phyloP scores from a whole-genome alignment of 129 eudicot genomes.

The Daucus carota region DH1_v3.0 NC_030381.2:50586501-50587000 shows the following conservation, averaged over 20 bases:
- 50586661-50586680: conserved; percentile 82
- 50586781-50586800: neutral
- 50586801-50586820: conserved; percentile 68
- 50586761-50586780: conserved; percentile 11
- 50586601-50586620: neutral
- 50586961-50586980: conserved; percentile 98
- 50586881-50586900: neutral
- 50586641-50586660: conserved; percentile 77
- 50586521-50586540: neutral
- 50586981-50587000: conserved; percentile 70
- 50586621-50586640: neutral
- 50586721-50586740: conserved; percentile 5
- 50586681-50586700: conserved; percentile 96
- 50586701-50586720: conserved; percentile 91
- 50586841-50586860: conserved; percentile 88
- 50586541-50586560: neutral
- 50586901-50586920: neutral
- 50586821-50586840: conserved; percentile 94
- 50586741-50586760: neutral
- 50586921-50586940: neutral
- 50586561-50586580: neutral
- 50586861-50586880: conserved; percentile 69
- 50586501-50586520: neutral
- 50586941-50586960: conserved; percentile 83
- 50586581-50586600: neutral